Base-by-base conservation (phyloP, 2,329 filamentous ascomycete genomes). In the Claviceps sp. region DNA sequence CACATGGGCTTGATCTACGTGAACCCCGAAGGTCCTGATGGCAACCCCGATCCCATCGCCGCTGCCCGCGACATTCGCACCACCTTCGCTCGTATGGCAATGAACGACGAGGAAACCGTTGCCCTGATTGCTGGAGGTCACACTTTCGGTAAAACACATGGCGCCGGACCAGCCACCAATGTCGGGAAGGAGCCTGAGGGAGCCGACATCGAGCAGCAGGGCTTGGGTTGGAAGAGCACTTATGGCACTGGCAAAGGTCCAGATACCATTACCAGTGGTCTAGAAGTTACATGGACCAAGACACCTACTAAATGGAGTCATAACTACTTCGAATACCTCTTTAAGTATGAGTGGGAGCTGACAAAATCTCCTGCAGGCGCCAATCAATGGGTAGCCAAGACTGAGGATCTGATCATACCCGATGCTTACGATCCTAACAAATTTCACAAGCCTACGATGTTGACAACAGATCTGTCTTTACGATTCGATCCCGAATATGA, bases 61-160 rank as follows among this genome's bases (percentile, higher is more conserved):
- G 76, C 86, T 1, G 86, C 80, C 43, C 69, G 75, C 53, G 86
- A 90, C 61, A 89, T 89, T 63, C 84, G 84, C 57, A 76, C 73
- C 54, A 87, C 86, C 17, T 90, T 89, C 59, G 75, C 74, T 56
- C 84, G 85, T 65, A 89, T 90, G 85, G 85, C 81, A 56, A 89
- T 90, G 86, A 81, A 87, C 63, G 84, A 89, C 63, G 81, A 87
- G 68, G 86, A 90, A 73, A 90, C 86, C 0, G 85, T 87, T 51
- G 85, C 86, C 14, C 71, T 90, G 46, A 89, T 90, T 63, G 82
- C 82, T 41, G 86, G 86, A 62, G 86, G 86, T 41, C 86, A 90
- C 73, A 76, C 80, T 26, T 87, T 90, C 60, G 86, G 86, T 61
- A 90, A 90, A 78, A 87, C 85, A 0, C 86, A 90, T 68, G 86